Evolutionary conservation across 148 eudicot species (phyloP).

Genomic region (Chenopodium formosanum): DNA sequence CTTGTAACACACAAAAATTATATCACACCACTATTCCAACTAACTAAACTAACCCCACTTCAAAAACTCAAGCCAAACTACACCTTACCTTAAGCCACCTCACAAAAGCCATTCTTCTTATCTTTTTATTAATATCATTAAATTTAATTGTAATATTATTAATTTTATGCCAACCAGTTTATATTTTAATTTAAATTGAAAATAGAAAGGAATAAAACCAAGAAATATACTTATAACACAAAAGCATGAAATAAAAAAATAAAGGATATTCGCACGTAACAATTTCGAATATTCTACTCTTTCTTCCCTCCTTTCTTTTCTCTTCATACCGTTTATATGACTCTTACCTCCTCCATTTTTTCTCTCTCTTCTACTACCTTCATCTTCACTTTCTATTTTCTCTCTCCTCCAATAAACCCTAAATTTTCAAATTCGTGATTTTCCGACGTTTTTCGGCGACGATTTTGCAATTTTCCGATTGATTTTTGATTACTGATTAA

Average conservation of each 20-base stretch:
- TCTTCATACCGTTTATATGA: conserved; percentile 21
- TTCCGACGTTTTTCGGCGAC: not conserved
- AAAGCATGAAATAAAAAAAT: conserved; percentile 20
- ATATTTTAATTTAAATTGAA: not conserved
- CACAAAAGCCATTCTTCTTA: conserved; percentile 22
- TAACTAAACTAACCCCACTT: conserved; percentile 30
- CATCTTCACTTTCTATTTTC: not conserved
- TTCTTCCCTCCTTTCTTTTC: not conserved
- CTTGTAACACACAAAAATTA: not conserved
- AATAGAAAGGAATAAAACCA: conserved; percentile 35
- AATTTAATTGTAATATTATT: not conserved
- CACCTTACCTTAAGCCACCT: conserved; percentile 30
- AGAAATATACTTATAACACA: conserved; percentile 34
- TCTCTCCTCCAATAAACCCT: not conserved
- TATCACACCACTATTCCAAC: conserved; percentile 21
- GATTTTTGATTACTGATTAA: too few species aligned
- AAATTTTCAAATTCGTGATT: not conserved
- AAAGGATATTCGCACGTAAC: conserved; percentile 43
- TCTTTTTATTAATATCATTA: not conserved
- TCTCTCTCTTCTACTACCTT: not conserved
- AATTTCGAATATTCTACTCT: conserved; percentile 39
- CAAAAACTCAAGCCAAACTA: not conserved
- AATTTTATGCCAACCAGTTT: not conserved
- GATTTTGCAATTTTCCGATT: not conserved
- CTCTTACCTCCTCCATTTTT: not conserved